Base-by-base conservation (phyloP, 2,329 filamentous ascomycete genomes). In the Venturiaceae sp. region DNA sequence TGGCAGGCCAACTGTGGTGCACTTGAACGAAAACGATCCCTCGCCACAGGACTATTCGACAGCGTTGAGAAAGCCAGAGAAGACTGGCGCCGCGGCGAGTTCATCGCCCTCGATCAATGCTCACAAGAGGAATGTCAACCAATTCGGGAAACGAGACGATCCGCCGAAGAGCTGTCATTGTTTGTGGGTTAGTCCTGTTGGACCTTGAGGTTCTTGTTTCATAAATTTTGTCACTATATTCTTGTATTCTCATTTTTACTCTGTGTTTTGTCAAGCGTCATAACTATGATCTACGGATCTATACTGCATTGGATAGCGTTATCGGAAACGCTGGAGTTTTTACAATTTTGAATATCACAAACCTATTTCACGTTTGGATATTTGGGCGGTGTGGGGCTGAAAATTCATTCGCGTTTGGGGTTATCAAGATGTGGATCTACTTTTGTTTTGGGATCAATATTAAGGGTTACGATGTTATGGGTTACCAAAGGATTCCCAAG, bases 21-120 rank as follows among this genome's bases (percentile, higher is more conserved):
- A 65, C 58, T 64, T 79, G 11, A 66, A 73, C 59, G 76, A 78
- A 63, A 58, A 64, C 2, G 71, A 75, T 62, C 74, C 75, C 7
- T 65, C 33, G 13, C 64, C 67, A 11, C 61, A 66, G 14, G 66
- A 71, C 13, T 71, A 68, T 34, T 30, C 36, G 33, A 60, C 26
- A 16, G 34, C 32, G 26, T 52, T 44, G n/a, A 30, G 36, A 44
- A 30, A 39, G 26, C 33, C 28, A 6, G 21, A 44, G 16, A 30
- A 57, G 11, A 60, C 23, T 4, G 37, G 19, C 23, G 26, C 32
- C 34, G 23, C 28, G 36, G 39, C 28, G 39, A 58, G 16, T 19
- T 53, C 47, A 9, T 32, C 28, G 9, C 5, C 30, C 23, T n/a
- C 32, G 14, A 16, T 30, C 23, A 34, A 21, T 13, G 57, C 44